Percentiles rank a stretch among this genome's conserved stretches.
Conservation (phyloP, 208 protist species). For the Acanthamoeba royreba region DNA sequence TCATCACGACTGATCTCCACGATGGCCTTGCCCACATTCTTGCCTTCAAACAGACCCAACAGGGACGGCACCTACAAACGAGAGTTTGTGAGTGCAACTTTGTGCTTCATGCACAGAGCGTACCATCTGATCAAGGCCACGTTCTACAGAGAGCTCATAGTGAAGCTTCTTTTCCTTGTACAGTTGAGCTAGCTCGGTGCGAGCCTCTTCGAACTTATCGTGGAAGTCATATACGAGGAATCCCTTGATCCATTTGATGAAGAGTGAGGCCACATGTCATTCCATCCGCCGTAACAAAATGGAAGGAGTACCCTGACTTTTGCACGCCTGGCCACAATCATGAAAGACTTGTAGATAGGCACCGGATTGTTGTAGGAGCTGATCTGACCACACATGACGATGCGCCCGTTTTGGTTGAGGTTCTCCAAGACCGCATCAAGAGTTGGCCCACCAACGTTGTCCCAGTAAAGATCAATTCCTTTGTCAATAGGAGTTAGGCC, state of each 20-base stretch:
- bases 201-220: background rate
- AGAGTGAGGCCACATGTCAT: no score
- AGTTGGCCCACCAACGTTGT: constrained; percentile 74
- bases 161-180: constrained; percentile 1
- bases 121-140: constrained; percentile 1
- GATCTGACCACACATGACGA: constrained; percentile 57
- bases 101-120: no score
- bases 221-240: constrained; percentile 38
- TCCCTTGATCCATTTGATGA: background rate
- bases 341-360: constrained; percentile 28
- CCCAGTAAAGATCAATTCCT: constrained; percentile 76
- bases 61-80: no score
- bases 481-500: no score
- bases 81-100: no score
- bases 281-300: no score
- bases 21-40: no score
- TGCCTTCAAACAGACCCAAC: no score
- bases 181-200: background rate
- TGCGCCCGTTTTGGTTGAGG: background rate
- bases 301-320: background rate
- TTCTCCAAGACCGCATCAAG: background rate
- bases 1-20: no score
- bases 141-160: background rate
- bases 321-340: background rate
- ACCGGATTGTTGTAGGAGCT: background rate